phyloP scores from a whole-genome alignment of 495 filamentous ascomycete genomes.

The Copromyces sp. region DNA sequence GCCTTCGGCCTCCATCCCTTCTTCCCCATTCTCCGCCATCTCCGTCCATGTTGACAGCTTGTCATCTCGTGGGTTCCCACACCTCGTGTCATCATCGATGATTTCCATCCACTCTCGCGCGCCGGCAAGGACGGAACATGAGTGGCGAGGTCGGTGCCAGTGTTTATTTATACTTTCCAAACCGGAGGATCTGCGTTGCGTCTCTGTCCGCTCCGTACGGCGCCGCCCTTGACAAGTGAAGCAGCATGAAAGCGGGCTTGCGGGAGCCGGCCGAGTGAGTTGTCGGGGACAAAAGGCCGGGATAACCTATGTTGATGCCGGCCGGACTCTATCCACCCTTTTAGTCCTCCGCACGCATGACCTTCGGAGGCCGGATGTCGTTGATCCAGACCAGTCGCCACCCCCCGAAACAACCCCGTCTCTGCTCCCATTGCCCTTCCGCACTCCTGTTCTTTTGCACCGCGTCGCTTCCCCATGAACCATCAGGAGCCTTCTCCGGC shows the following conservation, averaged over 20 bases:
- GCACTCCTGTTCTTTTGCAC: not conserved
- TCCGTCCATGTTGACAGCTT: not conserved
- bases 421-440: not conserved
- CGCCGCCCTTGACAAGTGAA: not conserved
- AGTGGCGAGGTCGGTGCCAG: not conserved
- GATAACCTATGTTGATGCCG: not conserved
- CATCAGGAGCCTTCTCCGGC: not conserved
- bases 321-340: not conserved
- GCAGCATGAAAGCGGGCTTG: not conserved
- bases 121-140: not conserved
- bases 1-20: not conserved
- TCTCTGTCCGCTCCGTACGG: not conserved
- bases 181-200: not conserved
- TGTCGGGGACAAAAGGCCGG: too few species aligned
- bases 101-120: not conserved
- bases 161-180: not conserved
- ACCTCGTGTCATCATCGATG: not conserved
- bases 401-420: not conserved
- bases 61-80: not conserved
- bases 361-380: not conserved
- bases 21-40: too few species aligned
- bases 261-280: not conserved
- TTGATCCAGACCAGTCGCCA: not conserved
- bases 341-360: not conserved
- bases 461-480: not conserved